Evolutionary conservation across 169 alveolate species (phyloP), one percentile per base, ranked within the genome.

Genomic region (Plasmodium berghei): DNA sequence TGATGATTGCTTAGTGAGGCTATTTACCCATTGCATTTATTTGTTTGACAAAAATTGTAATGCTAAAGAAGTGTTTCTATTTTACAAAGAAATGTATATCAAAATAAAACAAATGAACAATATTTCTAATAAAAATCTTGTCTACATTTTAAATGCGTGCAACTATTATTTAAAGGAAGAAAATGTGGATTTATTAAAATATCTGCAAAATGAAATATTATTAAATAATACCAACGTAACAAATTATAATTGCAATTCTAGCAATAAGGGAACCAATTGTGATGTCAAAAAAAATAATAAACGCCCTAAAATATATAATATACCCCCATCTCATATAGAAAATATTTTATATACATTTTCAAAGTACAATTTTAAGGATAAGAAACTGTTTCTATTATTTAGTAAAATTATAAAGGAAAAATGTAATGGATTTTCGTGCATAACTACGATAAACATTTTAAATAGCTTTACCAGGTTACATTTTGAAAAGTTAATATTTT

Each of bases 261-360:
- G 42, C 42, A 1, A 34, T 34, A 34, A 3, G 8, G 42, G 42
- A 34, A 34, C 8, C 42, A 4, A 34, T 34, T 34, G 42, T 34
- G 42, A 34, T 34, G 42, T 34, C 8, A 34, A 34, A 4, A 34
- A 34, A 34, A 26, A 61, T 48, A 46, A 14, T 12, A 67, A 40
- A 56, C 10, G 26, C 9, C 18, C 61, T n/a, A 71, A 70, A n/a
- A 86, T 86, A 70, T 70, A 64, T 61, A 86, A 70, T 26, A 71
- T 86, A 6, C 52, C 87, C 14, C 91, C 91, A 20, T 86, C 91
- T 9, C 91, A 86, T 70, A 70, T 86, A 72, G 91, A 86, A 72
- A 86, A 86, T 70, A 71, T 86, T 16, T 59, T 86, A 56, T 86
- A 70, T 34, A 71, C 87, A n/a, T 86, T 86, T 86, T 42, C 91